Base-by-base conservation (phyloP, 2,329 filamentous ascomycete species). In the Cladosporium sphaerospermum region DNA sequence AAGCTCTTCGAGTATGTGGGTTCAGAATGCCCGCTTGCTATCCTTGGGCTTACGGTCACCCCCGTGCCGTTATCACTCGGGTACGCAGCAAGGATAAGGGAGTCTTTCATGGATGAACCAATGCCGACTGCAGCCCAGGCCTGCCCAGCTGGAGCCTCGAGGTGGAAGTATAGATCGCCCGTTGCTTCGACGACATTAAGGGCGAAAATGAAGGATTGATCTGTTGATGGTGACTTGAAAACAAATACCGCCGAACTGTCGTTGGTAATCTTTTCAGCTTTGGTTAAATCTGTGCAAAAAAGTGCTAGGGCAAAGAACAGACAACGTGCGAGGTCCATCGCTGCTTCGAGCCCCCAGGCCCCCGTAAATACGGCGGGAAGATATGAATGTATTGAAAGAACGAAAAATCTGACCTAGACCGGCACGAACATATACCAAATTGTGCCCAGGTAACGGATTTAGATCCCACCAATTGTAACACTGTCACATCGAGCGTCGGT, bases 61-160 rank as follows among this genome's bases (percentile, higher is more conserved):
- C 70, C 69, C 68, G 44, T 32, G 9, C 52, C 57, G 39, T 60
- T 59, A 2, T 58, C 56, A 43, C 66, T 64, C 0, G 69, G 64
- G 58, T 76, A 75, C 54, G 74, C 67, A 33, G 75, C 59, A 47
- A 76, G 66, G 62, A 75, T 75, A 44, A 75, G 56, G 14, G 69
- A 64, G 19, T 68, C 63, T 55, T 64, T 62, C 73, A 76, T 76
- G 40, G 64, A 55, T 11, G 56, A 57, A 1, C 73, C 73, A 54
- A 74, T 68, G 7, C 73, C 73, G 4, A 74, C 67, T 3, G 65
- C 72, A 2, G 72, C 66, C 73, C 73, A 76, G 3, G 66, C 68
- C 52, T 70, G 70, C 11, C 67, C 69, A 7, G 69, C 48, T 4
- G 61, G 62, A 5, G 53, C 56, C 16, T 60, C 59, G 45, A 63